phyloP scores from a whole-genome alignment of 176 grass and related monocot species.

The Chrysopogon serrulatus region DNA sequence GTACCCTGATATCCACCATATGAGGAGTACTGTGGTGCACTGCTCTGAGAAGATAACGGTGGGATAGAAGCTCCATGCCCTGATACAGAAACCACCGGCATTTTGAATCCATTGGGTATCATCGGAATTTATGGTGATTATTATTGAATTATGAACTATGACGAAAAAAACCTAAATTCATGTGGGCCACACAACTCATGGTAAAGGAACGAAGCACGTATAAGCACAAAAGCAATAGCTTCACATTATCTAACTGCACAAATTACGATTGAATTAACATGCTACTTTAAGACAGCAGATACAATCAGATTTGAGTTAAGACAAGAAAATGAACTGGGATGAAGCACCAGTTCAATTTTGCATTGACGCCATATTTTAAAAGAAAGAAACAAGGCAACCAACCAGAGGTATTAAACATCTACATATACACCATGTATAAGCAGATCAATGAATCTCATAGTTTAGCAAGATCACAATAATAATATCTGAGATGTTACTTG shows the following conservation, averaged over 20 bases:
- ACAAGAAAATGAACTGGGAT: background rate
- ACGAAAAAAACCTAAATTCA: background rate
- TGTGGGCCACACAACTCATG: background rate
- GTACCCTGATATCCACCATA: conserved; percentile 74
- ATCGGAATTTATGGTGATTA: background rate
- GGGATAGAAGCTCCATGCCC: conserved; percentile 48
- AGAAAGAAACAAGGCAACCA: background rate
- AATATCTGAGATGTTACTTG: background rate
- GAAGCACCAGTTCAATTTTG: background rate
- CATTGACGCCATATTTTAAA: background rate
- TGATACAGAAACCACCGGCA: conserved; percentile 20
- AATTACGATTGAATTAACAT: background rate
- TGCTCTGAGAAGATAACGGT: conserved; percentile 55
- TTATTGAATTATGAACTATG: background rate
- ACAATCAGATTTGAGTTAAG: background rate
- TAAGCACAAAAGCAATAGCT: background rate
- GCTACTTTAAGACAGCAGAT: background rate
- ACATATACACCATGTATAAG: background rate
- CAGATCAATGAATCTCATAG: background rate
- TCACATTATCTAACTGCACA: background rate
- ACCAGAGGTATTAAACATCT: background rate
- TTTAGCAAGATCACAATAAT: background rate
- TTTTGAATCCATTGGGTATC: background rate
- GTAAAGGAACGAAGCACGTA: background rate
- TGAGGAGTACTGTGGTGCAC: conserved; percentile 44